Evolutionary conservation across 768 basidiomycete genomes (phyloP).

Genomic region (Leccinum subtestaceum): DNA sequence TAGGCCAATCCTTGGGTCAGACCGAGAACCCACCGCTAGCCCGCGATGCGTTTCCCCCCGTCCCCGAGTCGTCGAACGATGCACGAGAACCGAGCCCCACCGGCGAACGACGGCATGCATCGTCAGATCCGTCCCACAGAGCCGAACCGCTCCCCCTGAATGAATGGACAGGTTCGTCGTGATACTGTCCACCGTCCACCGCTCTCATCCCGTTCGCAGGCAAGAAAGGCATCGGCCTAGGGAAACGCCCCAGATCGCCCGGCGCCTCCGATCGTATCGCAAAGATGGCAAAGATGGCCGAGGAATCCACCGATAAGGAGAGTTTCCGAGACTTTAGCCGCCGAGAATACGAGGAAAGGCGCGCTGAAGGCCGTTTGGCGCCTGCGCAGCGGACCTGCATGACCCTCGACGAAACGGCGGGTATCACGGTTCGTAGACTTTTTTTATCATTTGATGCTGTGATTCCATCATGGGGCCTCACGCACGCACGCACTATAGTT

Average conservation of each 20-base stretch:
- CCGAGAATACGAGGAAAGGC: conserved; percentile 72
- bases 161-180: conserved; percentile 74
- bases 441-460: conserved; percentile 11
- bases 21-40: conserved; percentile 13
- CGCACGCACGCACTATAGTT: conserved; percentile 47
- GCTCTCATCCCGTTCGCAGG: conserved; percentile 44
- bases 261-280: conserved; percentile 58
- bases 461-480: not conserved
- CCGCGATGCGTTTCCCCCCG: not conserved
- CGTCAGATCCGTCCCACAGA: conserved; percentile 38
- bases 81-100: conserved; percentile 4
- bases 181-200: not conserved
- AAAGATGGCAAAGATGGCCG: conserved; percentile 68
- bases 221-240: conserved; percentile 71
- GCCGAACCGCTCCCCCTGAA: conserved; percentile 70
- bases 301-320: conserved; percentile 44
- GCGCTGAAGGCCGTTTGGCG: conserved; percentile 66
- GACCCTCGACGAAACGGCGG: conserved; percentile 72
- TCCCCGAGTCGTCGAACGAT: not conserved
- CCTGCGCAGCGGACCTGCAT: conserved; percentile 73
- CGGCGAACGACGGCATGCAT: not conserved
- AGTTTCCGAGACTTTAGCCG: conserved; percentile 69
- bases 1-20: conserved; percentile 73
- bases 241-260: conserved; percentile 68
- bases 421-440: conserved; percentile 43